Evolutionary conservation across 306 rosid genomes (phyloP).

Genomic region (Castanea mollissima): DNA sequence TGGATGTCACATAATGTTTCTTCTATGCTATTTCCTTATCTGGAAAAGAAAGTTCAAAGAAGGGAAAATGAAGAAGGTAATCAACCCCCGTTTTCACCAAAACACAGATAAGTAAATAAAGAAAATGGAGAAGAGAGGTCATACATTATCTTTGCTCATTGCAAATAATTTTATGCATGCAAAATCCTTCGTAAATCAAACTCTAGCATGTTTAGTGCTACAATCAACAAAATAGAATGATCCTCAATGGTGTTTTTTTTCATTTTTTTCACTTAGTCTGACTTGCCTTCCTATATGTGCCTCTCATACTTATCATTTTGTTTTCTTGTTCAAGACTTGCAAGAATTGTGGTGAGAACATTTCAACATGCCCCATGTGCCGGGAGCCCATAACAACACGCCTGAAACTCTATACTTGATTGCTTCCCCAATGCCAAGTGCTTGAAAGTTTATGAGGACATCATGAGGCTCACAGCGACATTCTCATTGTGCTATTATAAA

Average conservation of each 20-base stretch:
- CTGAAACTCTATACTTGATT: slow-evolving; percentile 60
- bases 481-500: neutral
- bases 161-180: too few relatives aligned
- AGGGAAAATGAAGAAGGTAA: too few relatives aligned
- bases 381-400: slow-evolving; percentile 72
- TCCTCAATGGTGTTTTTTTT: too few relatives aligned
- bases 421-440: neutral
- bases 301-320: slow-evolving; percentile 3
- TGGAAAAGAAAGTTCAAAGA: too few relatives aligned
- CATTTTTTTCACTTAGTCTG: neutral
- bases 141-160: neutral
- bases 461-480: neutral
- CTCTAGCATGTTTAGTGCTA: too few relatives aligned
- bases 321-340: slow-evolving; percentile 63
- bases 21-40: too few relatives aligned
- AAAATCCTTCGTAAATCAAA: neutral
- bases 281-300: neutral
- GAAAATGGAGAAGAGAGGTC: too few relatives aligned
- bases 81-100: too few relatives aligned
- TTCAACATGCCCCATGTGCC: slow-evolving; percentile 73
- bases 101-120: too few relatives aligned
- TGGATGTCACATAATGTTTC: too few relatives aligned
- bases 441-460: neutral
- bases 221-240: too few relatives aligned
- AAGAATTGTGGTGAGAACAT: slow-evolving; percentile 74